Percentiles rank a stretch among this genome's conserved stretches.
phyloP scores from a whole-genome alignment of 768 basidiomycete species.

The Plicaturopsis crispa region DNA sequence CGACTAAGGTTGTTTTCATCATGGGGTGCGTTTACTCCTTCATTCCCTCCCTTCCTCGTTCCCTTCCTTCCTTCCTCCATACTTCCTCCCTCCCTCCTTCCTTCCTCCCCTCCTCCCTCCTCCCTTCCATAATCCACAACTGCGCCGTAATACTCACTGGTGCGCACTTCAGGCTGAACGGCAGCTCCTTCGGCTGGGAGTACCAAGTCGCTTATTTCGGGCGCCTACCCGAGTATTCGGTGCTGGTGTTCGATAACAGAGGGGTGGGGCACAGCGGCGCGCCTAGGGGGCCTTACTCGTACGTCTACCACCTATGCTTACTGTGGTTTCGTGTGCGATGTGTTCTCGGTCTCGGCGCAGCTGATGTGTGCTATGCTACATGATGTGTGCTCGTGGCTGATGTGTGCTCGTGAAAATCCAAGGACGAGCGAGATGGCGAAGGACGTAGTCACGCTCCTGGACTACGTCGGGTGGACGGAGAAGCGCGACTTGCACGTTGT shows the following conservation, averaged over 20 bases:
- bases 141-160: too few species aligned
- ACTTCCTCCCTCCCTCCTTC: too few species aligned
- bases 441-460: constrained; percentile 58
- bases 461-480: constrained; percentile 66
- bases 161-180: constrained; percentile 52
- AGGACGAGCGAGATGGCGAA: constrained; percentile 77
- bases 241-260: constrained; percentile 78
- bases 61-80: not conserved
- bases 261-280: constrained; percentile 72
- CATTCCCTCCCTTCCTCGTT: not conserved
- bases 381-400: constrained; percentile 2
- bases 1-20: constrained; percentile 63
- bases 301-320: constrained; percentile 17
- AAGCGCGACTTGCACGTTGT: constrained; percentile 60
- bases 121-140: too few species aligned
- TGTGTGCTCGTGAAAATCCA: not conserved
- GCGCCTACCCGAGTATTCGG: constrained; percentile 41
- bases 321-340: not conserved
- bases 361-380: not conserved
- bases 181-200: constrained; percentile 55
- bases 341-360: too few species aligned
- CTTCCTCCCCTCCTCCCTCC: too few species aligned
- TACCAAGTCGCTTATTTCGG: constrained; percentile 61
- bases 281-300: constrained; percentile 76
- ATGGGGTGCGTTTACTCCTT: constrained; percentile 76